Evolutionary conservation across 371 early-diverging fungal species (phyloP).

Genomic region (Mortierella sp.): DNA sequence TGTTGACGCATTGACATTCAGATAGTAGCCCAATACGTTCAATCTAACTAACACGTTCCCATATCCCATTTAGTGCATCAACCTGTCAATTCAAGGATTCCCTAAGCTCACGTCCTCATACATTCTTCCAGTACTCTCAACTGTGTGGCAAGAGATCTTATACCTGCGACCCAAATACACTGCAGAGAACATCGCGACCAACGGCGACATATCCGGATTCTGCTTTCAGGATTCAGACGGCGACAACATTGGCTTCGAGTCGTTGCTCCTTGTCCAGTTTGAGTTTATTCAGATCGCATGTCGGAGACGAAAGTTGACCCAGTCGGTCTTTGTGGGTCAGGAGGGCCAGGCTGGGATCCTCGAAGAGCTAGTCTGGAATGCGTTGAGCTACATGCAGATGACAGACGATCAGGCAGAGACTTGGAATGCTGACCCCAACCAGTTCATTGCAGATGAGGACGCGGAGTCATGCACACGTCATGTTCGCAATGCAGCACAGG

Average conservation of each 20-base stretch:
- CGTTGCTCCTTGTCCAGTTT: constrained; percentile 77
- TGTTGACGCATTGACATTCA: no score
- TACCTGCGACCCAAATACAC: constrained; percentile 70
- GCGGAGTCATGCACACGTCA: constrained; percentile 87
- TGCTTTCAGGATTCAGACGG: constrained; percentile 82
- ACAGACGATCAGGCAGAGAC: constrained; percentile 84
- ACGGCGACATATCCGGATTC: constrained; percentile 63
- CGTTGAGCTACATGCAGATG: constrained; percentile 84
- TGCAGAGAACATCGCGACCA: constrained; percentile 68
- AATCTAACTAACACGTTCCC: neutral
- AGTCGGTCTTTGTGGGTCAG: constrained; percentile 56
- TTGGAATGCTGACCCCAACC: constrained; percentile 88
- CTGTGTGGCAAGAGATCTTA: constrained; percentile 76
- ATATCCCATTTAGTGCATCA: constrained; percentile 63
- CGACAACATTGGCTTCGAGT: constrained; percentile 80
- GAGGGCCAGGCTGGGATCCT: constrained; percentile 68
- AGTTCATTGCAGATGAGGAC: constrained; percentile 91
- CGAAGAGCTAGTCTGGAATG: constrained; percentile 71
- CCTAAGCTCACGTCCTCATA: constrained; percentile 68
- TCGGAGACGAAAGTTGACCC: constrained; percentile 65
- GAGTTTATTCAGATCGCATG: constrained; percentile 76
- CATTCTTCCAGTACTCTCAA: constrained; percentile 67
- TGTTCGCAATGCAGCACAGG: constrained; percentile 87
- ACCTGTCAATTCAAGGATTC: constrained; percentile 72
- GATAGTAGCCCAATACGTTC: neutral